Evolutionary conservation across 2,329 filamentous ascomycete genomes (phyloP).

Genomic region (Periconia sp.): DNA sequence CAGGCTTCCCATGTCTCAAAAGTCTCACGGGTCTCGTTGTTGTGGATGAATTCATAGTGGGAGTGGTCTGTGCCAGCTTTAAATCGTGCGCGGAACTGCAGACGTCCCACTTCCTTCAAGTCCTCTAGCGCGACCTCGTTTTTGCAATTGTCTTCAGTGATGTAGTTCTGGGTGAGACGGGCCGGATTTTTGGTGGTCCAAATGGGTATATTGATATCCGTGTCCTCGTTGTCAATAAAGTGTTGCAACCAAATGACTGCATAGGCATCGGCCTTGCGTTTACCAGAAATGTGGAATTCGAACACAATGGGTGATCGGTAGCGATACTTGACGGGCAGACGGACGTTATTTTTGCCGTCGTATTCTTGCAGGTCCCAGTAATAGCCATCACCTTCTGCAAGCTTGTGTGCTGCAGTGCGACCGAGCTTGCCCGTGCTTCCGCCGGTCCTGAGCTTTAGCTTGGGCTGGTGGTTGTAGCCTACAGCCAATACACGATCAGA

Average conservation of each 20-base stretch:
- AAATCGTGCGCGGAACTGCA: conserved; percentile 80
- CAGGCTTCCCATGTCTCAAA: conserved; percentile 96
- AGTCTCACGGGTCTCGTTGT: conserved; percentile 88
- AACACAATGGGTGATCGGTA: conserved; percentile 90
- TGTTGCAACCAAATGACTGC: conserved; percentile 85
- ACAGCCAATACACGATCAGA: conserved; percentile 69
- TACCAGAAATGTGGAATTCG: conserved; percentile 73
- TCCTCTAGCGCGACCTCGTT: conserved; percentile 72
- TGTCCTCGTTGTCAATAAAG: conserved; percentile 76
- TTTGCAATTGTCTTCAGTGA: conserved; percentile 75
- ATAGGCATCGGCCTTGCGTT: conserved; percentile 72
- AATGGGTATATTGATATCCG: conserved; percentile 82
- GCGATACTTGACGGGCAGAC: conserved; percentile 84
- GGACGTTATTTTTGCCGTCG: conserved; percentile 58
- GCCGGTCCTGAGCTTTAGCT: conserved; percentile 79
- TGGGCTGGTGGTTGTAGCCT: conserved; percentile 63
- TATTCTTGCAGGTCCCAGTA: conserved; percentile 60
- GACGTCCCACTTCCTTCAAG: conserved; percentile 75
- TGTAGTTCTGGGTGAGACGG: conserved; percentile 87
- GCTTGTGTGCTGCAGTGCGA: conserved; percentile 62
- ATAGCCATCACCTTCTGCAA: conserved; percentile 61
- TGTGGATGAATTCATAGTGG: conserved; percentile 78
- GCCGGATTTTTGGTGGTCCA: conserved; percentile 78
- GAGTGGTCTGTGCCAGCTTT: conserved; percentile 88
- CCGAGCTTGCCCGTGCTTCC: conserved; percentile 75